Percentiles rank a stretch among this genome's conserved stretches.
phyloP scores from a whole-genome alignment of 1,284 basidiomycete species.

The Amylostereum areolatum region DNA sequence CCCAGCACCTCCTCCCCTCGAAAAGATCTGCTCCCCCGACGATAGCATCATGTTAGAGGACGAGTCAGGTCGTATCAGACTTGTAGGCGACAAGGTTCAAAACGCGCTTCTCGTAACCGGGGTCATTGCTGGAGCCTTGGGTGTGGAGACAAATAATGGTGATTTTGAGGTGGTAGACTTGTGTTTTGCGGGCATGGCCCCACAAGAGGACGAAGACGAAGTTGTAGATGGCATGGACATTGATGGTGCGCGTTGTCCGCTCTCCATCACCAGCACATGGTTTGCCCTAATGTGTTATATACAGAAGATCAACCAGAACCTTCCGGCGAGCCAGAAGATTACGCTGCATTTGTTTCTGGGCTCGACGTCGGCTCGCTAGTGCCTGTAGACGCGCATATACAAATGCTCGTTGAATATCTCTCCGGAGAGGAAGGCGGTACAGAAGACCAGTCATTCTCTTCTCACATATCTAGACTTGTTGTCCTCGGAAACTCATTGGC shows the following conservation, averaged over 20 bases:
- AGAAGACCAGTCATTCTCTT: slow-evolving; percentile 58
- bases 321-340: slow-evolving; percentile 59
- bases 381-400: slow-evolving; percentile 67
- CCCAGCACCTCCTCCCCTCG: slow-evolving; percentile 70
- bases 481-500: slow-evolving; percentile 85
- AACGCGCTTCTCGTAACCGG: slow-evolving; percentile 76
- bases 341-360: slow-evolving; percentile 84
- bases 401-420: slow-evolving; percentile 85
- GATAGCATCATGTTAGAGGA: slow-evolving; percentile 92
- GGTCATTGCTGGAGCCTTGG: slow-evolving; percentile 85
- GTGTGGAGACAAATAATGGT: slow-evolving; percentile 82
- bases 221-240: slow-evolving; percentile 32
- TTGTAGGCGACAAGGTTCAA: slow-evolving; percentile 69
- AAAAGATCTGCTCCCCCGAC: slow-evolving; percentile 72
- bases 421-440: slow-evolving; percentile 75
- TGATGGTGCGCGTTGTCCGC: slow-evolving; percentile 32
- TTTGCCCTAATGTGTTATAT: no score
- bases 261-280: no score
- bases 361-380: slow-evolving; percentile 61
- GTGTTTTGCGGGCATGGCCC: slow-evolving; percentile 80
- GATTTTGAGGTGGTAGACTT: slow-evolving; percentile 95
- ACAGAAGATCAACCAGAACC: no score
- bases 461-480: slow-evolving; percentile 76
- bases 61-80: slow-evolving; percentile 85
- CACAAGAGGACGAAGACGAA: slow-evolving; percentile 35